phyloP scores from a whole-genome alignment of 75 land plant species.

The Cupressus sempervirens region DNA sequence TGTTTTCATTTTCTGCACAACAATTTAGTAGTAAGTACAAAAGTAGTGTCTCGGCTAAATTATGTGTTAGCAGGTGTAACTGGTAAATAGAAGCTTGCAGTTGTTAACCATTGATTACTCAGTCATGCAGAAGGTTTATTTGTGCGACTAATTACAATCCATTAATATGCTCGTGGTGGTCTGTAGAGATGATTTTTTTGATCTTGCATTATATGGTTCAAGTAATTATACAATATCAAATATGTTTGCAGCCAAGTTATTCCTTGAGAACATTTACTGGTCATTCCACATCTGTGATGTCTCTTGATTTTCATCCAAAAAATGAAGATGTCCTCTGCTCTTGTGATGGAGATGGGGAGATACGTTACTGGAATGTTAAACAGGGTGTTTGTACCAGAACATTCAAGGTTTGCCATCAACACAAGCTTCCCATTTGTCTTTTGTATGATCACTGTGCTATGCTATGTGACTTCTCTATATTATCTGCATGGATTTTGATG shows the following conservation, averaged over 20 bases:
- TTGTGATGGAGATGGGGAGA: slow-evolving; percentile 72
- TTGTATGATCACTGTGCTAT: not conserved
- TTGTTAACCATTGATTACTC: not conserved
- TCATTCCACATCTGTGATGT: slow-evolving; percentile 60
- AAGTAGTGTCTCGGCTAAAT: not conserved
- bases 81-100: not conserved
- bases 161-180: not conserved
- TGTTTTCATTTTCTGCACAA: not conserved
- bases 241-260: slow-evolving; percentile 53
- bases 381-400: slow-evolving; percentile 43
- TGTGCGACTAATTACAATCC: not conserved
- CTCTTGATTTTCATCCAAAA: slow-evolving; percentile 78
- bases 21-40: not conserved
- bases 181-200: too few relatives aligned
- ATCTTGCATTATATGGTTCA: not conserved
- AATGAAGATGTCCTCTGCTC: slow-evolving; percentile 68
- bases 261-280: slow-evolving; percentile 69
- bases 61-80: not conserved
- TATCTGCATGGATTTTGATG: not conserved
- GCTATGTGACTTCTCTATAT: not conserved
- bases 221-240: not conserved
- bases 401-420: slow-evolving; percentile 49
- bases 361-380: slow-evolving; percentile 75
- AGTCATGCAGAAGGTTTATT: not conserved
- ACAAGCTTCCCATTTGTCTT: not conserved